Evolutionary conservation across 148 eudicot genomes (phyloP).

Genomic region (Rhododendron mucronatum): DNA sequence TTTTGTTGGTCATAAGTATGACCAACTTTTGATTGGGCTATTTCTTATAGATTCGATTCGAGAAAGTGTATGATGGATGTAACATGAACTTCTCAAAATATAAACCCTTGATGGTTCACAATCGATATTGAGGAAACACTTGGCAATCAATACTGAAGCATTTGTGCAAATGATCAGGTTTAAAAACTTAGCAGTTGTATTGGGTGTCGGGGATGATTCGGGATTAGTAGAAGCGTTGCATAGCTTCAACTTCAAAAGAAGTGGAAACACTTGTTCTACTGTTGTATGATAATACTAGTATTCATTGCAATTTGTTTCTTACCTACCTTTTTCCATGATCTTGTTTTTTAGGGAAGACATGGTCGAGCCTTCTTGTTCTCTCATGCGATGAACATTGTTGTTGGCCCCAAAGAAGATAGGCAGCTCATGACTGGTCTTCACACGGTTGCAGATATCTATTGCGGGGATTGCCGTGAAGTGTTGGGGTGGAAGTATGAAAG

Average conservation of each 20-base stretch:
- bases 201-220: not conserved
- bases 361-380: conserved; percentile 39
- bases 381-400: conserved; percentile 28
- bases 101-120: not conserved
- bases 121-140: not conserved
- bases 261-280: not conserved
- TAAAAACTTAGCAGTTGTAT: not conserved
- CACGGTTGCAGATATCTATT: conserved; percentile 33
- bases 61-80: not conserved
- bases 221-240: not conserved
- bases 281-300: not conserved
- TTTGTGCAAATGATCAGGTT: not conserved
- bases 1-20: not conserved
- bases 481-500: conserved; percentile 33
- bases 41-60: not conserved
- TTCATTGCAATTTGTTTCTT: not conserved
- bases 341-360: conserved; percentile 16
- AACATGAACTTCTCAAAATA: not conserved
- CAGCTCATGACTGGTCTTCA: conserved; percentile 31
- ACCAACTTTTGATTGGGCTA: not conserved
- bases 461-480: conserved; percentile 26
- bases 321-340: not conserved
- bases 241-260: not conserved
- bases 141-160: not conserved
- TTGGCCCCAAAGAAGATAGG: conserved; percentile 28